These are phyloP conservation scores for Endogone sp. DNA, from an alignment of 192 early-diverging fungal genomes.

Conservation along the genomic window DNA sequence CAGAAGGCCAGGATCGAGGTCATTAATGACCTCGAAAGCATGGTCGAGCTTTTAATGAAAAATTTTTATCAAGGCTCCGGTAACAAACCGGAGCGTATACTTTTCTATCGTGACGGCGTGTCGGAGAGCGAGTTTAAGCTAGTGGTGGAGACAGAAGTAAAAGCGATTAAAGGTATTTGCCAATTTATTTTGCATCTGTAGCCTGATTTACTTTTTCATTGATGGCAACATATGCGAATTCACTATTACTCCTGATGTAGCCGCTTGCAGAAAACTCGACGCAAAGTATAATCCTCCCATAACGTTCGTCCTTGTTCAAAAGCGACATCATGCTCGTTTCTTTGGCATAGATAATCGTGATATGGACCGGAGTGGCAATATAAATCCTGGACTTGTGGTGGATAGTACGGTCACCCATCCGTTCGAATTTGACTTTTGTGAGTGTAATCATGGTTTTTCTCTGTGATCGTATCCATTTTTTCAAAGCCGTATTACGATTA, in stretches of 20 bases:
- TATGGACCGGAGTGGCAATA: slow-evolving; percentile 76
- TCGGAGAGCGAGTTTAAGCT: slow-evolving; percentile 82
- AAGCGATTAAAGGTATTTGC: slow-evolving; percentile 51
- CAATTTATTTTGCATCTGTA: slow-evolving; percentile 52
- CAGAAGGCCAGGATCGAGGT: slow-evolving; percentile 70
- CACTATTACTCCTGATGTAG: background rate
- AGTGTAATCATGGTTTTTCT: too few species aligned
- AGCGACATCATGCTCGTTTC: slow-evolving; percentile 88
- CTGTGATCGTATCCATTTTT: too few species aligned
- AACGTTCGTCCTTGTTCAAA: slow-evolving; percentile 83
- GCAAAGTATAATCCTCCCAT: slow-evolving; percentile 69
- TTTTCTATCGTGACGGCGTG: slow-evolving; percentile 91
- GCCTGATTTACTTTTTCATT: slow-evolving; percentile 8
- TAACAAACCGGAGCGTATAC: slow-evolving; percentile 69
- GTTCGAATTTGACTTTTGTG: slow-evolving; percentile 76
- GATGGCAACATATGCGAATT: slow-evolving; percentile 28
- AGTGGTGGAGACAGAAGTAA: slow-evolving; percentile 71
- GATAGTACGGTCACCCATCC: slow-evolving; percentile 74
- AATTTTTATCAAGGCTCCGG: slow-evolving; percentile 62
- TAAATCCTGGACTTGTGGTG: slow-evolving; percentile 76
- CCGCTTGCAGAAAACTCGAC: slow-evolving; percentile 62
- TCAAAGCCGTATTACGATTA: too few species aligned
- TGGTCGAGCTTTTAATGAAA: slow-evolving; percentile 64
- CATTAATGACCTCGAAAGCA: slow-evolving; percentile 59
- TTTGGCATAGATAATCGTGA: slow-evolving; percentile 62